phyloP scores from a whole-genome alignment of 805 yeast genomes.

The Candida ipomoeae region DNA sequence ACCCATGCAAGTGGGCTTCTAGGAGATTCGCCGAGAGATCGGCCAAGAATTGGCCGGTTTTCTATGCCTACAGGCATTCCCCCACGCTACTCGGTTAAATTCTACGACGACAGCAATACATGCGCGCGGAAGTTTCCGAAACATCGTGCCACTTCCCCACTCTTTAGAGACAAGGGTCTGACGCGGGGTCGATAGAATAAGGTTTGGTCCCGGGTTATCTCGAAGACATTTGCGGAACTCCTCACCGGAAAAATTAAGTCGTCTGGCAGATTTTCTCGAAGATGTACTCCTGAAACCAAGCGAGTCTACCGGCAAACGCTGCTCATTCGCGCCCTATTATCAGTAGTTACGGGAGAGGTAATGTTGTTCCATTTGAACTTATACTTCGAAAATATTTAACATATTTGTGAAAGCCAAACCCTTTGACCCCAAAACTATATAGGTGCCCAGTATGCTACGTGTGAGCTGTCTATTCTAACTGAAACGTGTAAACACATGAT shows the following conservation, averaged over 20 bases:
- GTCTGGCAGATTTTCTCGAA: neutral
- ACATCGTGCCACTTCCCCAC: constrained; percentile 1
- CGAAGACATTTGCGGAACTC: neutral
- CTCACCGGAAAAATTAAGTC: neutral
- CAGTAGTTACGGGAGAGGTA: too few species aligned
- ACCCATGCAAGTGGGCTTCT: neutral
- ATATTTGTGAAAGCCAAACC: too few species aligned
- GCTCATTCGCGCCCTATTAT: too few species aligned
- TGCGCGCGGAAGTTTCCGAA: neutral
- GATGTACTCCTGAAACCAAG: neutral
- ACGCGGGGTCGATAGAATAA: neutral
- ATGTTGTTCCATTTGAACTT: too few species aligned
- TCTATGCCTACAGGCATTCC: neutral
- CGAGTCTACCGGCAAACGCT: too few species aligned
- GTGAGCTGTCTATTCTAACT: too few species aligned
- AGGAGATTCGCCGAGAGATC: neutral
- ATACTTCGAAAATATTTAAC: too few species aligned
- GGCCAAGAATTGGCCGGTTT: too few species aligned
- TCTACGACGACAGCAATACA: neutral
- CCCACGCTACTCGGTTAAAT: constrained; percentile 1
- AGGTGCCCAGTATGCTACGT: too few species aligned
- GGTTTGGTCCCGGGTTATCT: neutral
- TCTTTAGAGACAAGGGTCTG: neutral
- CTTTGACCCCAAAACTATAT: too few species aligned
- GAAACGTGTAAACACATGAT: too few species aligned